phyloP scores from a whole-genome alignment of 2,329 filamentous ascomycete genomes.

The Chrysosporium queenslandicum region DNA sequence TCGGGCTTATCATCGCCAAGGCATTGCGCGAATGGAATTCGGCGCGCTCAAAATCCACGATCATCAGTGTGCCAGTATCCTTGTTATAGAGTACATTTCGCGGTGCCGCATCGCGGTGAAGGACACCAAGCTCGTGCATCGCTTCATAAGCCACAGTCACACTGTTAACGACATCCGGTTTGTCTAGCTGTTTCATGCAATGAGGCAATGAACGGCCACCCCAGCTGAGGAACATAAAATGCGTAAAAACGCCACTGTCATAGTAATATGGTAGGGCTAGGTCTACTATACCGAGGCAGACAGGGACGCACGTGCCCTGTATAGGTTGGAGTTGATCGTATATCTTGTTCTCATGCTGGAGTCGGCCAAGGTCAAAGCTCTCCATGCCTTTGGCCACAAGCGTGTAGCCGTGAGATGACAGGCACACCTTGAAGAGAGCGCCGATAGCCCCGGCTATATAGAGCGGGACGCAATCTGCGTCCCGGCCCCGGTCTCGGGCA shows the following conservation, averaged over 20 bases:
- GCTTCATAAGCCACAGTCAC: background rate
- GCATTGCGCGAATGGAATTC: background rate
- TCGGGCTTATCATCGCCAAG: background rate
- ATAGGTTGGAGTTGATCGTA: slow-evolving; percentile 15
- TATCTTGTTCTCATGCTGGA: slow-evolving; percentile 15
- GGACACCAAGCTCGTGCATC: slow-evolving; percentile 11
- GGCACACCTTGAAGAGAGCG: slow-evolving; percentile 19
- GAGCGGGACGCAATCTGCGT: slow-evolving; percentile 16
- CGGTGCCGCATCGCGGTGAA: slow-evolving; percentile 4
- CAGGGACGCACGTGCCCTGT: slow-evolving; percentile 16
- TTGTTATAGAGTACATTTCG: background rate
- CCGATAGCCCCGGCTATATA: slow-evolving; percentile 17
- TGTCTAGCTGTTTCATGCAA: background rate
- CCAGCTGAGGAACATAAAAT: slow-evolving; percentile 10
- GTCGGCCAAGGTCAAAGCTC: background rate
- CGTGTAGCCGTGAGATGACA: slow-evolving; percentile 19
- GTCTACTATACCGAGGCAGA: slow-evolving; percentile 18
- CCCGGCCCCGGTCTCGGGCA: slow-evolving; percentile 6
- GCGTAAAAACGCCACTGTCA: slow-evolving; percentile 8
- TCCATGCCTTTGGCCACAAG: slow-evolving; percentile 18
- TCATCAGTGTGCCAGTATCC: background rate
- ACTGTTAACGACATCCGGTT: background rate
- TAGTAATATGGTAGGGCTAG: slow-evolving; percentile 10
- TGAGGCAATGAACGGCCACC: slow-evolving; percentile 1
- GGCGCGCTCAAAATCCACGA: background rate